Percentiles rank a stretch among this genome's conserved stretches.
Conservation (phyloP, 2,329 filamentous ascomycete species). For the Dichotomopilus funicola region DNA sequence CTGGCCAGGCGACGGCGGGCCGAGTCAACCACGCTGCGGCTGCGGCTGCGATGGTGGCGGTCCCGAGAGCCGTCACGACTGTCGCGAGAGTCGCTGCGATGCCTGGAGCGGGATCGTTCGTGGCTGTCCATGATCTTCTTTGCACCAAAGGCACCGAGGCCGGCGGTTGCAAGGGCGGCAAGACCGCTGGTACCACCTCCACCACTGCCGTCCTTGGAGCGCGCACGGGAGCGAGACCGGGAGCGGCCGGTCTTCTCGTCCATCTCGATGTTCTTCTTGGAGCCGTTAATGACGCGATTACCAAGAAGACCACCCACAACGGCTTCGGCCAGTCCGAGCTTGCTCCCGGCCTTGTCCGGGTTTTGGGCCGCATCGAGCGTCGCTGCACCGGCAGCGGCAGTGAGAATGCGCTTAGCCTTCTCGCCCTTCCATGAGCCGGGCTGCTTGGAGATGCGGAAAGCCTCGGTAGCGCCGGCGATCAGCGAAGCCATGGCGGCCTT, state of each 20-base stretch:
- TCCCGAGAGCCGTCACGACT: slow-evolving; percentile 38
- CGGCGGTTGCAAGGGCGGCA: slow-evolving; percentile 58
- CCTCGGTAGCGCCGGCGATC: slow-evolving; percentile 83
- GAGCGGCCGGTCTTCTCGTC: slow-evolving; percentile 56
- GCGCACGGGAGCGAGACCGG: slow-evolving; percentile 60
- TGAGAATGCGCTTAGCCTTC: slow-evolving; percentile 86
- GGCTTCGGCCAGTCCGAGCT: slow-evolving; percentile 76
- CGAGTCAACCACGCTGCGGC: slow-evolving; percentile 58
- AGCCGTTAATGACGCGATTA: slow-evolving; percentile 79
- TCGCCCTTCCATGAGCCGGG: slow-evolving; percentile 84
- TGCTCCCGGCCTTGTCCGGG: slow-evolving; percentile 67
- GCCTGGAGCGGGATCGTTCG: slow-evolving; percentile 48
- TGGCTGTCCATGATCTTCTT: slow-evolving; percentile 50
- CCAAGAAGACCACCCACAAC: slow-evolving; percentile 83
- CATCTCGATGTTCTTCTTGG: slow-evolving; percentile 59
- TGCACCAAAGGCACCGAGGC: slow-evolving; percentile 52
- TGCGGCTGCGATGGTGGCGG: slow-evolving; percentile 44
- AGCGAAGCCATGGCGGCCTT: slow-evolving; percentile 89
- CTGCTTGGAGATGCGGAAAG: slow-evolving; percentile 83
- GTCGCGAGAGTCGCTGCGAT: slow-evolving; percentile 46
- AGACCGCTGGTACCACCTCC: slow-evolving; percentile 44
- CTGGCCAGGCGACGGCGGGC: slow-evolving; percentile 56
- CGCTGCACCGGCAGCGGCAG: slow-evolving; percentile 77
- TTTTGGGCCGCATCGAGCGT: slow-evolving; percentile 75
- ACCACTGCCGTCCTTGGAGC: slow-evolving; percentile 39